Evolutionary conservation across 1,284 basidiomycete species (phyloP).

Genomic region (Mycena sp.): DNA sequence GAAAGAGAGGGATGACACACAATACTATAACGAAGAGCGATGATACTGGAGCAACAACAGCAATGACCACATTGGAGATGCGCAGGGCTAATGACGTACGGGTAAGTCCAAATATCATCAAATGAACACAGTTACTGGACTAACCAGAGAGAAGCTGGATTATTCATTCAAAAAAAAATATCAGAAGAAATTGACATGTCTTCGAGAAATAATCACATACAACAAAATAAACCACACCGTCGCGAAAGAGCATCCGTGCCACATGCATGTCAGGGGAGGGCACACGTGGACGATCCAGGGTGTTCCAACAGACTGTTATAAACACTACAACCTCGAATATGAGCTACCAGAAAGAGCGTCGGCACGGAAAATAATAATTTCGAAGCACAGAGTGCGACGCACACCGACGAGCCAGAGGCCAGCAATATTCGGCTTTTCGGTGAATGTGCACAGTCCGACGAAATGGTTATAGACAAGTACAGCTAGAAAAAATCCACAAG

Average conservation of each 20-base stretch:
- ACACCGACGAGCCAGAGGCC: constrained; percentile 10
- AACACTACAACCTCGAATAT: constrained; percentile 22
- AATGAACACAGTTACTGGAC: too few species aligned
- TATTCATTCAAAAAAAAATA: too few species aligned
- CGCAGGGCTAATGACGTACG: not conserved
- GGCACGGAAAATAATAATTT: too few species aligned
- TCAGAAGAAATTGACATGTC: too few species aligned
- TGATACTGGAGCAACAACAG: constrained; percentile 14
- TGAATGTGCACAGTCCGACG: not conserved
- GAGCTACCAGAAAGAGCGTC: too few species aligned
- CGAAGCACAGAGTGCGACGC: not conserved
- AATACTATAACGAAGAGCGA: constrained; percentile 18
- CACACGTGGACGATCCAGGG: constrained; percentile 5
- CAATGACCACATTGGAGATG: constrained; percentile 14
- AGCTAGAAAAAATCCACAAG: too few species aligned
- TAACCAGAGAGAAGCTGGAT: too few species aligned
- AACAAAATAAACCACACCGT: constrained; percentile 20
- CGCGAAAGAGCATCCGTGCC: constrained; percentile 9
- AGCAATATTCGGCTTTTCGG: not conserved
- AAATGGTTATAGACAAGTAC: not conserved
- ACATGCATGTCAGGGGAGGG: not conserved
- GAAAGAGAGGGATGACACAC: constrained; percentile 15
- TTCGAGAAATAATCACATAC: not conserved
- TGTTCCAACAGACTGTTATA: constrained; percentile 10
- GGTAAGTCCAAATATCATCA: too few species aligned